These are phyloP conservation scores for Leptographium galeiforme DNA, from an alignment of 2,329 filamentous ascomycete species.

Conservation along the genomic window DNA sequence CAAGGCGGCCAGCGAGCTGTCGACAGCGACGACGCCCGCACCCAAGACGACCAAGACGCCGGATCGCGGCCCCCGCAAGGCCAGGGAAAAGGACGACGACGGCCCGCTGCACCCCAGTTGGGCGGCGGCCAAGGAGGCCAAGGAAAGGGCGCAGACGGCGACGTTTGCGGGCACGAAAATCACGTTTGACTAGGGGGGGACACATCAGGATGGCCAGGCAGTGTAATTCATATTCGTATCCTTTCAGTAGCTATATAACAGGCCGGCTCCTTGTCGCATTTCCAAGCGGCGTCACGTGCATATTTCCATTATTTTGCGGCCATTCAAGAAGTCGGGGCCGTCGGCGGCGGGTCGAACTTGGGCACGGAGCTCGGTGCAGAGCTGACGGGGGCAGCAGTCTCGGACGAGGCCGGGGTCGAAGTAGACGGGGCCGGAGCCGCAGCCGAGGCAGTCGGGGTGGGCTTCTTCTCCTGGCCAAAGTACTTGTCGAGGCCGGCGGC, in stretches of 20 bases:
- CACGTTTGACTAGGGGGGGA: constrained; percentile 30
- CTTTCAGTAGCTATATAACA: too few relatives aligned
- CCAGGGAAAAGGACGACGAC: constrained; percentile 1
- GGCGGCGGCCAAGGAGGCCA: constrained; percentile 49
- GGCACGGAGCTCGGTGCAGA: constrained; percentile 2
- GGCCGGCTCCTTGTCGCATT: too few relatives aligned
- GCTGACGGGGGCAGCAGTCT: neutral
- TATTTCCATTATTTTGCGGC: neutral
- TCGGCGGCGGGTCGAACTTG: constrained; percentile 12
- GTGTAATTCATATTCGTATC: too few relatives aligned
- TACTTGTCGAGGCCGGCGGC: constrained; percentile 43
- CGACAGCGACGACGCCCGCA: neutral
- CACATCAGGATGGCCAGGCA: neutral
- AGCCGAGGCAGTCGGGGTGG: neutral
- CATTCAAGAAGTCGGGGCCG: constrained; percentile 5
- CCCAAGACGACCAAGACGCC: neutral
- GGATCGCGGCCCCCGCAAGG: neutral
- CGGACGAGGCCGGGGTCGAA: neutral
- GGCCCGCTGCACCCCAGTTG: constrained; percentile 47
- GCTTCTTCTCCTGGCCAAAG: constrained; percentile 28
- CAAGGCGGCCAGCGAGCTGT: constrained; percentile 7
- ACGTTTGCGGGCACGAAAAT: constrained; percentile 45
- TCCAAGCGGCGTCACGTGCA: too few relatives aligned
- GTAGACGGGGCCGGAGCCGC: neutral
- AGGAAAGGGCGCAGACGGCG: constrained; percentile 39